Base-by-base conservation (phyloP, 805 yeast species). In the Dipodascopsis uninucleata region DNA sequence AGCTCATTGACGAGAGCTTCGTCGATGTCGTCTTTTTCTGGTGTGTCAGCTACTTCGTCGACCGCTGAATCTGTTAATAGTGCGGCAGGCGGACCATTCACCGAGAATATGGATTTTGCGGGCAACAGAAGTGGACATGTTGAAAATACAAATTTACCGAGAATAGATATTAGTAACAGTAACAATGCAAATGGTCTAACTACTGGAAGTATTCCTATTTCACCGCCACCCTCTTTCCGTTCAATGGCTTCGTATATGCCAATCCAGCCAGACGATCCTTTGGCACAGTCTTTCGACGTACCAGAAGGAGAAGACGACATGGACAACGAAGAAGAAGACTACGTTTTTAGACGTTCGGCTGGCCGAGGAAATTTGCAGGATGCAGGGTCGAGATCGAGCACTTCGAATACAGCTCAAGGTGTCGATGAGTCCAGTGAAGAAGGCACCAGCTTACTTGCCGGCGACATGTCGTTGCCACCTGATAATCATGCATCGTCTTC, bases 191-290 rank as follows among this genome's bases (percentile, higher is more conserved):
- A n/a, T n/a, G n/a, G n/a, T n/a, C 35, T 9, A 10, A 29, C 50
- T 9, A 44, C 40, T 21, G 42, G 39, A 18, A n/a, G n/a, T n/a
- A 41, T 41, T 16, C 55, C 55, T 23, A 33, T 26, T 17, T 50
- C 55, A 18, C 55, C 55, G n/a, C 55, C 55, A 8, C 55, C 55
- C 10, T 50, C 55, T 10, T 50, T 50, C 44, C 45, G 55, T 31
- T 50, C 55, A 12, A 41, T 45, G 21, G 43, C 55, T 5, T 50
- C 55, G 5, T 50, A 36, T 24, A 43, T 50, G 40, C 55, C 55
- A 8, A 47, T 50, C 34, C 55, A 36, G 36, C 51, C 55, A 14
- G 46, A 50, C 52, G 55, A 50, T 40, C 55, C 55, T 4, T 52
- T 50, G 18, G 55, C 55, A 12, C 55, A 47, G 26, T 50, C 55